A percentile compares a stretch with the other conserved stretches of the same genome.
Conservation (phyloP, 495 filamentous ascomycete genomes). For the Penicillium atrosanguineum region DNA sequence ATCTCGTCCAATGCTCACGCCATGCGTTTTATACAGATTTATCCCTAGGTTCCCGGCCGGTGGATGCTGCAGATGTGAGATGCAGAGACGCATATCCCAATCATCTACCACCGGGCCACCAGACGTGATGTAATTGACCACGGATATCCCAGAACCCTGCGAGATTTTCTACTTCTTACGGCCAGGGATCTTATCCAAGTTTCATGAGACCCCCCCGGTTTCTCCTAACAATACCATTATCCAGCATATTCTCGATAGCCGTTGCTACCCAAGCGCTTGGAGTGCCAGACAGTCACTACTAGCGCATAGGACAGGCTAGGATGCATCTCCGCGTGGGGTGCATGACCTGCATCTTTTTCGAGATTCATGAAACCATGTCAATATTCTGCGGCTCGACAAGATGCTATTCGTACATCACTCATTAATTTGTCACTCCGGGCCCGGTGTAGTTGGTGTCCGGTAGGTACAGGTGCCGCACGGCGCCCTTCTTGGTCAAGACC, state of each 20-base stretch:
- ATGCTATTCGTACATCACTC: constrained; percentile 25
- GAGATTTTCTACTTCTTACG: neutral
- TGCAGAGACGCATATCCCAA: neutral
- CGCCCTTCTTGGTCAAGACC: constrained; percentile 85
- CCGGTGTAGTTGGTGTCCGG: constrained; percentile 80
- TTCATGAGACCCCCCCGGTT: neutral
- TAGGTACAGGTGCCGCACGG: constrained; percentile 83
- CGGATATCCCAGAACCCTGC: neutral
- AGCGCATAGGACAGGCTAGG: neutral
- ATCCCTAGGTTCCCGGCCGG: no score
- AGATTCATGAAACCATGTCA: constrained; percentile 1
- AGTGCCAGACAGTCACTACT: neutral
- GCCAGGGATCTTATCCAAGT: neutral
- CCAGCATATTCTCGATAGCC: neutral
- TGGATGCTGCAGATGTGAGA: neutral
- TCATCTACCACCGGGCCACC: neutral
- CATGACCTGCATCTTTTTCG: neutral
- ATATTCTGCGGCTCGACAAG: neutral
- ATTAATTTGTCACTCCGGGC: constrained; percentile 51
- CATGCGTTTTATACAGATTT: neutral
- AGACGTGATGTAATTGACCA: constrained; percentile 4
- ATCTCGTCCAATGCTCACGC: neutral
- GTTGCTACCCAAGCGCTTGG: neutral
- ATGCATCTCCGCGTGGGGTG: neutral
- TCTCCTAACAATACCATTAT: neutral